A percentile compares a stretch with the other conserved stretches of the same genome.
Evolutionary conservation across 371 early-diverging fungal genomes (phyloP).

Genomic region (Actinomucor elegans): DNA sequence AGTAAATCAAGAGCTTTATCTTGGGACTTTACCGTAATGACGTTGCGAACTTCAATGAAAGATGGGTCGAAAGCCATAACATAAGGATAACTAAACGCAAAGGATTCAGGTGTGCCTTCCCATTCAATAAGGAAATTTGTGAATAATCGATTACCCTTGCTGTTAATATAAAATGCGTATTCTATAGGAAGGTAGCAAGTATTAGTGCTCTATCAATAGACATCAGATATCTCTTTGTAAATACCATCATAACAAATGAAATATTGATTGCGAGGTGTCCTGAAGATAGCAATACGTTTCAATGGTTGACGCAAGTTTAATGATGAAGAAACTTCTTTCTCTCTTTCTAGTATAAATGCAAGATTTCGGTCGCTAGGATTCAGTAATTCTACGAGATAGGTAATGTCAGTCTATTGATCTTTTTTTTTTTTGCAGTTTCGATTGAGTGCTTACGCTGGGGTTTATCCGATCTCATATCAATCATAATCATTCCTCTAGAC

Average conservation of each 20-base stretch:
- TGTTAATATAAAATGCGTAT: constrained; percentile 51
- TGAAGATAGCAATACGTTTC: constrained; percentile 40
- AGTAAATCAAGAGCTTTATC: background rate
- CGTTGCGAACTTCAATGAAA: constrained; percentile 47
- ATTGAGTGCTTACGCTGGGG: constrained; percentile 43
- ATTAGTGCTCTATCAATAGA: background rate
- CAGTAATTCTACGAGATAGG: constrained; percentile 37
- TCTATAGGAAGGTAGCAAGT: constrained; percentile 19
- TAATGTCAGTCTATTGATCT: too few species aligned
- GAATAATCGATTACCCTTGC: constrained; percentile 42
- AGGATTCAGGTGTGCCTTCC: constrained; percentile 47
- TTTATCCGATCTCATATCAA: constrained; percentile 45
- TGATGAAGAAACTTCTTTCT: constrained; percentile 32
- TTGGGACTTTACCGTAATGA: constrained; percentile 34
- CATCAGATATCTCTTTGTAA: too few species aligned
- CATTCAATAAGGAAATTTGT: constrained; percentile 44
- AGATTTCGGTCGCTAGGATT: constrained; percentile 38
- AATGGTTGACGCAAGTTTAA: constrained; percentile 32
- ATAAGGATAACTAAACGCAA: constrained; percentile 44
- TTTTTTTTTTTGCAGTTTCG: too few species aligned
- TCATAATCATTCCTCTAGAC: constrained; percentile 42
- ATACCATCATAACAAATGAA: constrained; percentile 54
- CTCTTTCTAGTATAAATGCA: constrained; percentile 43
- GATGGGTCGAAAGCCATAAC: constrained; percentile 46
- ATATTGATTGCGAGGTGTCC: constrained; percentile 36